Base-by-base conservation (phyloP, 768 basidiomycete genomes). In the Pleurotus pulmonarius region DNA sequence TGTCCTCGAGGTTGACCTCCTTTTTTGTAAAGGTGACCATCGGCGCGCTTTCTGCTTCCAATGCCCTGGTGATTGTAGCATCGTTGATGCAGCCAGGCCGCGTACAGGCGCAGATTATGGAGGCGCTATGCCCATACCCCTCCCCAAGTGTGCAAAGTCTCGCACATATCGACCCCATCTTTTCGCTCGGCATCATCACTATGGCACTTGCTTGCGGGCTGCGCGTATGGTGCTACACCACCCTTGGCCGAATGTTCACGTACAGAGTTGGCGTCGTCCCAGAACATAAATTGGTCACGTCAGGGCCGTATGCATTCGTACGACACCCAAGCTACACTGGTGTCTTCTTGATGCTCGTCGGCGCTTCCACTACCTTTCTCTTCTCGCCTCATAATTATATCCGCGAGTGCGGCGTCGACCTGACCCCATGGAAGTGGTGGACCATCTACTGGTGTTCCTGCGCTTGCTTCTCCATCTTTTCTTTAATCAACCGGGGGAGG, bases 381-480 rank as follows among this genome's bases (percentile, higher is more conserved):
- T 11, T 67, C 24, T 65, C 69, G 38, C 63, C 61, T 7, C 68
- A 67, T 37, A 65, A 61, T 1, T 68, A 64, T 64, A 24, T 68
- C 24, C 63, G 59, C 51, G 65, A 68, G 44, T 29, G 70, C 25
- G 61, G 65, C 57, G 63, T 69, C 5, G 5, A 2, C n/a, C 3
- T 46, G 44, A 46, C 55, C 6, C 38, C 12, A 54, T 24, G 72
- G 72, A 40, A 61, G 46, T 57, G 53, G 24, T 5, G 16, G 3
- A 46, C 37, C 1, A 62, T 63, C 37, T 58, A 59, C 24, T 37
- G 44, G 24, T 11, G 60, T 6, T 44, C 56, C 57, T 55, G 53
- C 22, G 55, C 57, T 1, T 54, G 5, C 37, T 65, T 13, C n/a
- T 63, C 46, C 34, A 1, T 46, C 2, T 16, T 45, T 16, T 58